Base-by-base conservation (phyloP, 129 eudicot genomes). In the Logfia minima region DNA sequence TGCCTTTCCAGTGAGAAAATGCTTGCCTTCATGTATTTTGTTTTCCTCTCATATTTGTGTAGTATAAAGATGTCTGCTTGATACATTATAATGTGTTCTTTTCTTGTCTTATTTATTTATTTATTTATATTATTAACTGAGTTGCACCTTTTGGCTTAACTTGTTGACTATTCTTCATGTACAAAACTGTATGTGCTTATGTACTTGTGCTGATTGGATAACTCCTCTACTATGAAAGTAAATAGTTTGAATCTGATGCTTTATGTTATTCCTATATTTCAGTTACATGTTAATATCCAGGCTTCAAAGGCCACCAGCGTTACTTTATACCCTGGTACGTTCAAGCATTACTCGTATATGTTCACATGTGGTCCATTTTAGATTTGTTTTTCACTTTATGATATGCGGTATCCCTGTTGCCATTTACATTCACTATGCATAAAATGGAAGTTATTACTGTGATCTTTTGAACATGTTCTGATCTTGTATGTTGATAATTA, bases 241-340 rank as follows among this genome's bases (percentile, higher is more conserved):
- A 60, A 26, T 41, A 24, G n/a, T 71, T 68, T 31, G 21, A 60
- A 52, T 80, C 22, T 63, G 70, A 65, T 56, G 35, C 22, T 14
- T 35, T 31, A 70, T 32, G 26, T 56, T 70, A 24, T 6, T 75
- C 24, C 65, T 56, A 80, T 66, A 69, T 45, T 70, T 72, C 89
- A 94, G 99, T 85, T 94, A 87, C 88, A 88, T 94, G 99, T 88
- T 94, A 56, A 82, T 94, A 79, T 91, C 99, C 71, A 94, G 92
- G 87, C 92, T 77, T 82, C 88, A 86, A 74, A 81, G 94, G 64
- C 89, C 92, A 74, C 99, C 99, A n/a, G 89, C 96, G 71, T 82
- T 89, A 71, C 96, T 94, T 53, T 94, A 91, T 77, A 91, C 99
- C 67, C 88, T 94, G 94, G 99, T 94, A 94, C 19, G 85, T 52